A percentile compares a stretch with the other conserved stretches of the same genome.
These are phyloP conservation scores for Lentinula lateritia DNA, from an alignment of 768 basidiomycete genomes.

Conservation along the genomic window DNA sequence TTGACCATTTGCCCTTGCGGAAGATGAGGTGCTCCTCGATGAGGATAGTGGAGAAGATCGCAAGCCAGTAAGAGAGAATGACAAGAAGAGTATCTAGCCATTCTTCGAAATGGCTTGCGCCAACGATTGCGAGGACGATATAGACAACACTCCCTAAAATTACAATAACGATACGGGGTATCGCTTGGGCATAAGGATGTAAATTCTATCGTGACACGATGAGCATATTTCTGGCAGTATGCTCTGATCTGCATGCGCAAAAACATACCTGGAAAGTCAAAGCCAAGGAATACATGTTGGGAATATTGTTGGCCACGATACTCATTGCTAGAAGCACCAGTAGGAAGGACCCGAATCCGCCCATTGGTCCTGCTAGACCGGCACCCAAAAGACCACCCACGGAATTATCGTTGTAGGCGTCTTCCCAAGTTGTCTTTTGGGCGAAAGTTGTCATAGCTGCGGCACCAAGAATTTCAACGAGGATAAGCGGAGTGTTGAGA, in stretches of 20 bases:
- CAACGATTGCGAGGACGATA: conserved; percentile 29
- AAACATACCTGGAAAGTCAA: conserved; percentile 38
- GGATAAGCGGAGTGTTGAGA: conserved; percentile 38
- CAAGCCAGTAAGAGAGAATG: conserved; percentile 41
- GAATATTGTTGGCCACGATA: conserved; percentile 58
- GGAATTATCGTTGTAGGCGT: conserved; percentile 34
- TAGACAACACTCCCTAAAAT: conserved; percentile 13
- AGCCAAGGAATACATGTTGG: conserved; percentile 57
- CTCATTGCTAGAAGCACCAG: conserved; percentile 56
- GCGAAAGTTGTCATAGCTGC: conserved; percentile 41
- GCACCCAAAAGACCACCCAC: conserved; percentile 48
- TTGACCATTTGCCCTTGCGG: conserved; percentile 24
- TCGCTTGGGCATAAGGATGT: conserved; percentile 22
- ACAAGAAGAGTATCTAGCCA: conserved; percentile 37
- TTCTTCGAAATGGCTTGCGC: conserved; percentile 34
- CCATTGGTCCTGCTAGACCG: conserved; percentile 39
- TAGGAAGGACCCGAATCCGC: conserved; percentile 52
- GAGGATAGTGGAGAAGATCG: conserved; percentile 39
- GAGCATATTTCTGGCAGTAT: background rate
- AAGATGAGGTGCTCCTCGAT: conserved; percentile 45
- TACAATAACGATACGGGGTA: conserved; percentile 29
- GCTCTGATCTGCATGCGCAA: background rate
- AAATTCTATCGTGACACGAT: conserved; percentile 32
- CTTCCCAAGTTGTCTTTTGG: conserved; percentile 36
- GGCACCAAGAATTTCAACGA: conserved; percentile 29